phyloP scores from a whole-genome alignment of 345 rosid species.

The Eucalyptus marginata region DNA sequence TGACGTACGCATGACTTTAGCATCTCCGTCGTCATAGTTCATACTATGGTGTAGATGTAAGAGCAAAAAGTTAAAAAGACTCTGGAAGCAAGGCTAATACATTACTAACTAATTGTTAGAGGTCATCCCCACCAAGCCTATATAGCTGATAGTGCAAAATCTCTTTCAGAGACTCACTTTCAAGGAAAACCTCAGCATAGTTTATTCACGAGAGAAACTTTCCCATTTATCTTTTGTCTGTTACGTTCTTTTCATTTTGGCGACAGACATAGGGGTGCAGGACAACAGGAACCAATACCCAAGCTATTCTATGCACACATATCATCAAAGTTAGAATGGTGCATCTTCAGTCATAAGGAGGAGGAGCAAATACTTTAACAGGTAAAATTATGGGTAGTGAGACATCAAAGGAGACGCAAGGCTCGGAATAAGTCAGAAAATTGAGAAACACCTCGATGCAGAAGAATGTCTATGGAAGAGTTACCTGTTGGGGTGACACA shows the following conservation, averaged over 20 bases:
- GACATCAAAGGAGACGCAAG: not conserved
- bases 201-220: not conserved
- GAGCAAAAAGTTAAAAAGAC: not conserved
- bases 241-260: not conserved
- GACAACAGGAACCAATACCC: not conserved
- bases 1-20: not conserved
- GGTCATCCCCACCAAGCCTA: not conserved
- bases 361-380: not conserved
- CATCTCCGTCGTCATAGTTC: not conserved
- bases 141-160: not conserved
- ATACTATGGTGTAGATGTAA: not conserved
- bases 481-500: slow-evolving; percentile 31
- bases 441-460: not conserved
- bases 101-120: not conserved
- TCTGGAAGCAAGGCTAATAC: not conserved
- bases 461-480: not conserved
- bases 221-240: not conserved
- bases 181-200: not conserved
- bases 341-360: not conserved
- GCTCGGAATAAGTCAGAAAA: not conserved
- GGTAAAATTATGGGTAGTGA: not conserved
- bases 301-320: not conserved
- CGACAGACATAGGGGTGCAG: not conserved
- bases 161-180: not conserved
- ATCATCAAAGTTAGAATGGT: not conserved